Conservation (phyloP, 805 yeast genomes). For the Brettanomyces naardenensis region DNA sequence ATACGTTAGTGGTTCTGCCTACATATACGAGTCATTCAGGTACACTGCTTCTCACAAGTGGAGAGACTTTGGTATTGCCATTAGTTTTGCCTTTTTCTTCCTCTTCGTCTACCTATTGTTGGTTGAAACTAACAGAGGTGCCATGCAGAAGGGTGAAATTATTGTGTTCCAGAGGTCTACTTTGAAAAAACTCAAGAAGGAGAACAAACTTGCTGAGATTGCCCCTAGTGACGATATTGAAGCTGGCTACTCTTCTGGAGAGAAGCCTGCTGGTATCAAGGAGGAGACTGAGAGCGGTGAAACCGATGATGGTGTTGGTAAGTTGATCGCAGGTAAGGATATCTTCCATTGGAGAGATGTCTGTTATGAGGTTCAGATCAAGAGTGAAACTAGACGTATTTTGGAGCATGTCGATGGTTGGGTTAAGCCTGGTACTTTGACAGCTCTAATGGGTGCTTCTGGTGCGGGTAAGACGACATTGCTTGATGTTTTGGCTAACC, state of each 20-base stretch:
- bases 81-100: conserved; percentile 50
- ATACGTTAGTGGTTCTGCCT: conserved; percentile 52
- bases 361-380: conserved; percentile 60
- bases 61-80: conserved; percentile 71
- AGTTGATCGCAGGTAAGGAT: conserved; percentile 30
- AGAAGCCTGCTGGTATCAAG: conserved; percentile 20
- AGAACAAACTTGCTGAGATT: conserved; percentile 20
- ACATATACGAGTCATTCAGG: conserved; percentile 38
- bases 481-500: conserved; percentile 43
- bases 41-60: conserved; percentile 56
- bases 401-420: conserved; percentile 67
- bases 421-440: conserved; percentile 77
- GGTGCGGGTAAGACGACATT: conserved; percentile 58
- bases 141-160: conserved; percentile 66
- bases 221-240: conserved; percentile 21
- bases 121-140: conserved; percentile 52
- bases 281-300: conserved; percentile 13
- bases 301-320: conserved; percentile 21
- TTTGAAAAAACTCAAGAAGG: conserved; percentile 38
- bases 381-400: conserved; percentile 51
- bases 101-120: conserved; percentile 43
- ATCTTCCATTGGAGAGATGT: conserved; percentile 76
- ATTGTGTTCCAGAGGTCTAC: conserved; percentile 48
- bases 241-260: conserved; percentile 13
- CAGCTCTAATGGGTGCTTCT: conserved; percentile 66